phyloP scores from a whole-genome alignment of 164 flowering plant genomes.

The Santalum album region DNA sequence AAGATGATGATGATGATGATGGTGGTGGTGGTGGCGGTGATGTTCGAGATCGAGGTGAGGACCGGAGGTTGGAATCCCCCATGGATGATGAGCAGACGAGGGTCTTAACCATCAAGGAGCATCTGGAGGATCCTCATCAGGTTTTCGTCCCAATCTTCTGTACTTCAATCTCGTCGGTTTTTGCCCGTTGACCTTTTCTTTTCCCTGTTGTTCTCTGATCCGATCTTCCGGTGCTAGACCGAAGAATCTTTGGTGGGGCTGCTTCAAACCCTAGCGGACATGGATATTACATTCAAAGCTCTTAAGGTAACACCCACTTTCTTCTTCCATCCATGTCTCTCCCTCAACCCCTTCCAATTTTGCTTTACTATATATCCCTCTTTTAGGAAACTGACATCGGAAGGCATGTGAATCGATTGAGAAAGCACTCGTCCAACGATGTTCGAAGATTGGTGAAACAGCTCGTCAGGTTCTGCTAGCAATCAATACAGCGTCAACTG shows the following conservation, averaged over 20 bases:
- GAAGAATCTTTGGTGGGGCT: slow-evolving; percentile 62
- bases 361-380: no score
- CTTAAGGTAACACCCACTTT: slow-evolving; percentile 45
- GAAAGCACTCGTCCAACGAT: slow-evolving; percentile 64
- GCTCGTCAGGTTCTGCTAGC: slow-evolving; percentile 71
- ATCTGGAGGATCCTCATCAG: slow-evolving; percentile 80
- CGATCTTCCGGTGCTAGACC: slow-evolving; percentile 27
- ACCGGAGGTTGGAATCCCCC: slow-evolving; percentile 22
- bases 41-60: no score
- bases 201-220: slow-evolving; percentile 2
- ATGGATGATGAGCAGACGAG: slow-evolving; percentile 59
- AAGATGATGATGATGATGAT: no score
- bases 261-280: slow-evolving; percentile 76
- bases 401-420: slow-evolving; percentile 64
- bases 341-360: no score
- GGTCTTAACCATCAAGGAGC: slow-evolving; percentile 59
- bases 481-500: background rate
- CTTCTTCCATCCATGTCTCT: no score
- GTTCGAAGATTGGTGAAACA: slow-evolving; percentile 76
- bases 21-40: no score
- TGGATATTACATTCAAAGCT: slow-evolving; percentile 86
- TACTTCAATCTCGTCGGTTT: background rate
- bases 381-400: slow-evolving; percentile 88
- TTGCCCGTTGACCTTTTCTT: background rate
- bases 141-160: slow-evolving; percentile 20